Base-by-base conservation (phyloP, 2,329 filamentous ascomycete genomes). In the Fusarium camptoceras region DNA sequence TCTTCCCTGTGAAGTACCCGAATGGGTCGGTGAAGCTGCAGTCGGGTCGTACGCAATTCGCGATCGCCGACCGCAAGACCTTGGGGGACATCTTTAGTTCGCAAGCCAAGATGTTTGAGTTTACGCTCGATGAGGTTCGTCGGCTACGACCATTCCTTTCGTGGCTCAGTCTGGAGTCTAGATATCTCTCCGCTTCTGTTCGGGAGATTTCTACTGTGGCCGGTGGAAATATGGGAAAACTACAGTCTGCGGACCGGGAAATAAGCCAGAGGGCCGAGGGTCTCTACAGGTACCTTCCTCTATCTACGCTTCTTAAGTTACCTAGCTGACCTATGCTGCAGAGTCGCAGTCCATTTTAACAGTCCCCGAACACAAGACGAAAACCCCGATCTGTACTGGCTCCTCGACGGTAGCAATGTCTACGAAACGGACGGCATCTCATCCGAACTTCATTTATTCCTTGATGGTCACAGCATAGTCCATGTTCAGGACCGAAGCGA, bases 81-180 rank as follows among this genome's bases (percentile, higher is more conserved):
- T 54, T 81, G 3, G 53, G 47, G 0, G 64, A 73, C 5, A 53
- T 64, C 1, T 83, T 83, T 49, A 22, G 50, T 0, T 22, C 54
- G 8, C 71, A 60, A 14, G 74, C 77, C 6, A 80, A 77, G 48
- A 59, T 79, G 4, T 68, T 83, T 0, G 80, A 82, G 58, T 82
- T 81, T 53, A 66, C 47, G 0, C 48, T 81, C 3, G 72, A 80
- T 9, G 78, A 83, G 2, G 69, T 80, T 6, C 66, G 60, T 3
- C 62, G 56, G 0, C 59, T 83, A 1, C 57, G 56, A 5, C 73
- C 73, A 1, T 77, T 83, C 7, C 16, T 83, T 7, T 43, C 70
- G 0, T 84, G 81, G 81, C 49, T 71, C 6, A 59, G 71, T 1
- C 61, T 83, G 0, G 72, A 76, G 10, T 27, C 55, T 2, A 72